Evolutionary conservation across 2,329 filamentous ascomycete species (phyloP), one percentile per base, ranked within the genome.

Genomic region (Pseudonectria foliicola): DNA sequence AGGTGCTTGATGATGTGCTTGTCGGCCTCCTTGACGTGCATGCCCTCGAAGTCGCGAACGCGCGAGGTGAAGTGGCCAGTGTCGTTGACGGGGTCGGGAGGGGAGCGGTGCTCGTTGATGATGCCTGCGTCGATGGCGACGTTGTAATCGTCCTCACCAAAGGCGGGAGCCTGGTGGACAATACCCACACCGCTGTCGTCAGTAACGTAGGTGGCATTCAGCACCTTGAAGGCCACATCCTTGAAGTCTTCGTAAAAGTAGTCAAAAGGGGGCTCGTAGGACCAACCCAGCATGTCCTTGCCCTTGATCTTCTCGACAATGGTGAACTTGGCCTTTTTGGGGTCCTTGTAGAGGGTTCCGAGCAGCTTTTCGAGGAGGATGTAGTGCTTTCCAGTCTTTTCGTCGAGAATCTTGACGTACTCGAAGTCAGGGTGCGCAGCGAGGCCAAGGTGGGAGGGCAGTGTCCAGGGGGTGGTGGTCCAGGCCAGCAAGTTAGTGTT

Each of bases 61-160:
- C 84, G 77, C 7, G 71, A 68, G 1, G 83, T 90, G 61, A 90
- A 95, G 51, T 78, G 73, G 27, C 87, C 90, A 23, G 75, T 76
- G 33, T 90, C 84, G 52, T 93, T 82, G n/a, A 95, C 82, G 1
- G 90, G 90, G 55, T 93, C 90, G 1, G 89, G 88, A n/a, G 90
- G 87, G 25, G 79, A 70, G 35, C 85, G 79, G 39, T 77, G 74
- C 46, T 88, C 82, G 43, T 63, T 82, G 54, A 95, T 82, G 49
- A 94, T 74, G 27, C 87, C 89, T 29, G 77, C 70, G 38, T 82
- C 79, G 41, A 88, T 61, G 7, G 84, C 85, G 39, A 92, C 78
- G 46, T 81, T 82, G 68, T 94, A 95, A 80, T 96, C 90, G 46
- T 95, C 90, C 63, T 95, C 86, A 74, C 90, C 90, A 55, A 90